phyloP scores from a whole-genome alignment of 768 basidiomycete genomes.

The Trametes cingulata region DNA sequence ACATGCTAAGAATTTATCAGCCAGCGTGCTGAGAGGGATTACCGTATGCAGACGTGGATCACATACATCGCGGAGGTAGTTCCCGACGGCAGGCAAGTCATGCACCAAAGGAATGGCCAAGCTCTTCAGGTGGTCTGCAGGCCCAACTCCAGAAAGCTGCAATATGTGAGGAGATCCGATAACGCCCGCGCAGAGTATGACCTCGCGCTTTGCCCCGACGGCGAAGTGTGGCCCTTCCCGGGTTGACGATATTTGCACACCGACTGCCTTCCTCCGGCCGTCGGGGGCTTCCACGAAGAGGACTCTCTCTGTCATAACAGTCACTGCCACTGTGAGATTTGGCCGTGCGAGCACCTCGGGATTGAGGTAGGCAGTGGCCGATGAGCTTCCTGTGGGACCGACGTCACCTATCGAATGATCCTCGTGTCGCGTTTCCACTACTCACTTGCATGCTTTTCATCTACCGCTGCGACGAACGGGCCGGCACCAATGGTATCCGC shows the following conservation, averaged over 20 bases:
- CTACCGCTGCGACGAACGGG: conserved; percentile 16
- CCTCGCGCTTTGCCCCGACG: conserved; percentile 19
- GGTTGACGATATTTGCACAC: conserved; percentile 12
- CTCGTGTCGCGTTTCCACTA: neutral
- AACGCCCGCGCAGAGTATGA: conserved; percentile 23
- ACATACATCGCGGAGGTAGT: conserved; percentile 28
- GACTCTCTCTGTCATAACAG: conserved; percentile 20
- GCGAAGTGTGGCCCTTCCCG: conserved; percentile 5
- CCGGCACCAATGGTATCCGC: conserved; percentile 20
- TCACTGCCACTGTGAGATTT: conserved; percentile 28
- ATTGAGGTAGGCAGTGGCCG: conserved; percentile 31
- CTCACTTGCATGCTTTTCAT: conserved; percentile 24
- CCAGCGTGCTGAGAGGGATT: no score
- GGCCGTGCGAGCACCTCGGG: conserved; percentile 24
- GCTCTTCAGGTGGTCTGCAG: conserved; percentile 13
- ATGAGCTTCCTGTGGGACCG: conserved; percentile 25
- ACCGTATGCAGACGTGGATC: neutral
- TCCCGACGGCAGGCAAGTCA: conserved; percentile 30
- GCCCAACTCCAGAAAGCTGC: conserved; percentile 32
- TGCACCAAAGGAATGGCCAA: conserved; percentile 22
- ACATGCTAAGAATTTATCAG: conserved; percentile 18
- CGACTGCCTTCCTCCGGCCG: conserved; percentile 1
- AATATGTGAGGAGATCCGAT: conserved; percentile 26
- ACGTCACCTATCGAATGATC: neutral
- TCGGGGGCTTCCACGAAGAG: conserved; percentile 16